phyloP scores from a whole-genome alignment of 73 alveolate species.

The Paraurostyla sp. region DNA sequence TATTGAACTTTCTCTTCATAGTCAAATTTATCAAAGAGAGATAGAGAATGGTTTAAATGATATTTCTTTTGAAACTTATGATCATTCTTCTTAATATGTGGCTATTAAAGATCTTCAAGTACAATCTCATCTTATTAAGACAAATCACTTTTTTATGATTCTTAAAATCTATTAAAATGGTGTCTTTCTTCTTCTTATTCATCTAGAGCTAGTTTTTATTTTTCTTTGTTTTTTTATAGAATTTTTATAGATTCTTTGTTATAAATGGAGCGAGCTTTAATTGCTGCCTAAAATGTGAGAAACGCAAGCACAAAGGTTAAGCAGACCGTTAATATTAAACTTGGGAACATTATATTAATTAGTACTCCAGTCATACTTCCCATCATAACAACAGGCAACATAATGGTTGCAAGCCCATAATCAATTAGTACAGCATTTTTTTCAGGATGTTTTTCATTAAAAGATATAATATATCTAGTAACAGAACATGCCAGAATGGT shows the following conservation, averaged over 20 bases:
- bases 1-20: slow-evolving; percentile 19
- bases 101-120: neutral
- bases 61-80: neutral
- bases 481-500: slow-evolving; percentile 49
- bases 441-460: slow-evolving; percentile 67
- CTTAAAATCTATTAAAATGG: neutral
- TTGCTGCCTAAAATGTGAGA: slow-evolving; percentile 2
- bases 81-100: no score
- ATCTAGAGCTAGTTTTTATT: neutral
- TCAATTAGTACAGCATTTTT: slow-evolving; percentile 67
- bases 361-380: slow-evolving; percentile 71
- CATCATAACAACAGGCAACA: slow-evolving; percentile 69
- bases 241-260: slow-evolving; percentile 34
- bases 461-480: neutral
- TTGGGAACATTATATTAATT: slow-evolving; percentile 43
- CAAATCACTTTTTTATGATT: neutral
- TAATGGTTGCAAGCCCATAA: slow-evolving; percentile 67
- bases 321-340: neutral
- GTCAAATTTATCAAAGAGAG: neutral
- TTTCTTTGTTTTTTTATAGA: neutral
- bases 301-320: slow-evolving; percentile 36
- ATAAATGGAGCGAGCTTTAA: slow-evolving; percentile 47
- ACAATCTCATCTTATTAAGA: neutral
- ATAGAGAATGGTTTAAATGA: slow-evolving; percentile 1
- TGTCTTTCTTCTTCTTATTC: neutral